Percentiles rank a stretch among this genome's conserved stretches.
phyloP scores from a whole-genome alignment of 2,329 filamentous ascomycete species.

The Botryotinia convoluta region DNA sequence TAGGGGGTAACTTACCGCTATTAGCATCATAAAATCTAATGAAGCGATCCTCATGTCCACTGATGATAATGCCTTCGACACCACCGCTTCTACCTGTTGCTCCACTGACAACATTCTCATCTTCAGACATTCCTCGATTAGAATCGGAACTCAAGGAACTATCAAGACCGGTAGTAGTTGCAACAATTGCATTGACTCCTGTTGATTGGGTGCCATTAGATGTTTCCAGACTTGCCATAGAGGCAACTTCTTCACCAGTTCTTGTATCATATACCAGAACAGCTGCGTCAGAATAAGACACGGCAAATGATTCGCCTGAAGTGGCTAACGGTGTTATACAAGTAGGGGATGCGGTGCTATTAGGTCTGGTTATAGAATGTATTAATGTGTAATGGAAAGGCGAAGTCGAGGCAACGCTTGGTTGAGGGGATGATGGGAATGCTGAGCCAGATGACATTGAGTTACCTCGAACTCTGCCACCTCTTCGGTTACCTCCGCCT shows the following conservation, averaged over 20 bases:
- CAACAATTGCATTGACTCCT: constrained; percentile 86
- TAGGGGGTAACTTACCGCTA: constrained; percentile 68
- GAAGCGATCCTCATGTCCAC: constrained; percentile 93
- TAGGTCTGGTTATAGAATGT: constrained; percentile 74
- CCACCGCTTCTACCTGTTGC: constrained; percentile 77
- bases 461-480: constrained; percentile 79
- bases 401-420: constrained; percentile 78
- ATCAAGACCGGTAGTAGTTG: constrained; percentile 80
- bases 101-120: constrained; percentile 75
- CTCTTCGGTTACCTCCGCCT: constrained; percentile 61
- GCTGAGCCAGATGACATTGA: constrained; percentile 93
- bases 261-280: constrained; percentile 91
- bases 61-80: constrained; percentile 91
- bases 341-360: constrained; percentile 74
- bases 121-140: constrained; percentile 59
- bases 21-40: constrained; percentile 98
- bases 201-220: constrained; percentile 84
- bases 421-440: constrained; percentile 86
- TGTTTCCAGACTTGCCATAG: constrained; percentile 91
- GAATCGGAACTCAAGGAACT: constrained; percentile 58
- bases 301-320: constrained; percentile 84
- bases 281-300: constrained; percentile 85
- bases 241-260: constrained; percentile 80
- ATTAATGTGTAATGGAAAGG: constrained; percentile 87
- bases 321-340: constrained; percentile 87